phyloP scores from a whole-genome alignment of 1,139 yeast genomes.

The Groenewaldozyma auringiensis region DNA sequence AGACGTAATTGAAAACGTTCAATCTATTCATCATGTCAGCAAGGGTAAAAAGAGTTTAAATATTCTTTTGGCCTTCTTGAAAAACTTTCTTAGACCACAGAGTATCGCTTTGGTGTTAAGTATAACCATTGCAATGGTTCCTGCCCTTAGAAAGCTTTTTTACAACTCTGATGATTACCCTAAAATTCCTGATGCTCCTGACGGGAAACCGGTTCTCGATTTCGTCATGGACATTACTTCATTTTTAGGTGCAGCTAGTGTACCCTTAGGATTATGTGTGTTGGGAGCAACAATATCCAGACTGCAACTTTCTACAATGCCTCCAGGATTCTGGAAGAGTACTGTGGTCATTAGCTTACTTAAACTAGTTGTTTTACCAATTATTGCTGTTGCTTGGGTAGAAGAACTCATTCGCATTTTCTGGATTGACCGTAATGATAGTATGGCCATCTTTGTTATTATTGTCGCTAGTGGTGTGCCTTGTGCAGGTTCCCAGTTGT shows the following conservation, averaged over 20 bases:
- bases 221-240: conserved; percentile 72
- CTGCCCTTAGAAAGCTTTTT: conserved; percentile 78
- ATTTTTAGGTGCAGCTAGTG: conserved; percentile 81
- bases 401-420: conserved; percentile 40
- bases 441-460: conserved; percentile 57
- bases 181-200: conserved; percentile 64
- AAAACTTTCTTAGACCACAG: conserved; percentile 63
- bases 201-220: conserved; percentile 70
- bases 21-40: not conserved
- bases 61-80: conserved; percentile 33
- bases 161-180: conserved; percentile 25
- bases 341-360: conserved; percentile 39
- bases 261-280: conserved; percentile 73
- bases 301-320: conserved; percentile 50
- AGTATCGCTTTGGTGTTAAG: conserved; percentile 58
- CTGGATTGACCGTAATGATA: conserved; percentile 47
- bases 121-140: conserved; percentile 67
- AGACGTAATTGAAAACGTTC: conserved; percentile 3
- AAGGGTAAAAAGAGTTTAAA: not conserved
- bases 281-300: conserved; percentile 85
- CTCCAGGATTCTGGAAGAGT: conserved; percentile 65
- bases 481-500: conserved; percentile 76
- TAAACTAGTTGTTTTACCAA: conserved; percentile 49
- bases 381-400: conserved; percentile 54
- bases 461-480: conserved; percentile 76